Base-by-base conservation (phyloP, 306 rosid species). In the Glycine tomentella region DNA sequence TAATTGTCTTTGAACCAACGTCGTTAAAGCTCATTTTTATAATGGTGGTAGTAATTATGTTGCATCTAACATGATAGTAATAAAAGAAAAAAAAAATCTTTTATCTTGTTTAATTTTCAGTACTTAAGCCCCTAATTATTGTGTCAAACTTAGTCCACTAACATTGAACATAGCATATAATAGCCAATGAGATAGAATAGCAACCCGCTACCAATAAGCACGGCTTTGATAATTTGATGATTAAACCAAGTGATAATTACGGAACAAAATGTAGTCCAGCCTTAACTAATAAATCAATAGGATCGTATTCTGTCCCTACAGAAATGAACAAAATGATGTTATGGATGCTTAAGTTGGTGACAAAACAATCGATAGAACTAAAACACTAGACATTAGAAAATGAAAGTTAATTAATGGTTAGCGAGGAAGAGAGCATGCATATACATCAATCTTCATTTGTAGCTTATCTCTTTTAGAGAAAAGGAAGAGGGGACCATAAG, bases 401-500 rank as follows among this genome's bases (percentile, higher is more conserved):
- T 72, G 82, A 71, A 71, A 76, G 79, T 8, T 57, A 58, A 79
- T 75, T 57, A 73, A 48, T 65, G 55, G 61, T 56, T 31, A 52
- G 38, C 51, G 15, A 34, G 67, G 80, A 80, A 84, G 76, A 83
- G 80, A 74, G 80, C 71, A 72, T 68, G 57, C 80, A 73, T 49
- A 44, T 6, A 13, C 16, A 72, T 56, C 38, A 57, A 51, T 72
- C 70, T 64, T 66, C 42, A 40, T 72, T 40, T 72, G 82, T 40
- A 81, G 83, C 59, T 72, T 57, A 73, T 77, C 42, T 65, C 46
- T 66, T 72, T 58, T 75, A 7, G 80, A 66, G 80, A 81, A 72
- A 67, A 64, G 45, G 3, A 48, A 75, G 31, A 74, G 77, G 86
- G 88, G 90, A 87, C 88, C 88, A 79, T 6, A 72, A 46, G 13